Evolutionary conservation across 768 basidiomycete genomes (phyloP).

Genomic region (Leucocoprinus leucothites): DNA sequence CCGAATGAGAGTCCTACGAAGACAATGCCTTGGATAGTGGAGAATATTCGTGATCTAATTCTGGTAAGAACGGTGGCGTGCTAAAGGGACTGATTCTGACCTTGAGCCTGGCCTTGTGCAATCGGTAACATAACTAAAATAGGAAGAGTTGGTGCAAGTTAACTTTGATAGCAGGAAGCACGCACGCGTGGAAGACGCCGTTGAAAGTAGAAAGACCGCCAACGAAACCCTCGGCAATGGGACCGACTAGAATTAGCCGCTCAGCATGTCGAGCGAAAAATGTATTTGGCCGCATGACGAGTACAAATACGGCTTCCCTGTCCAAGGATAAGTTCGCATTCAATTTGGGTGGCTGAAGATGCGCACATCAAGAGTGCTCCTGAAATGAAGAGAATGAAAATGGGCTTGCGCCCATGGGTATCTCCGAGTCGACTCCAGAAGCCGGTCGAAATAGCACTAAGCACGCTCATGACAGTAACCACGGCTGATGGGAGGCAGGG

Average conservation of each 20-base stretch:
- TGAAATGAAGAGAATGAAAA: slow-evolving; percentile 62
- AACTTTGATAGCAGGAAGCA: slow-evolving; percentile 36
- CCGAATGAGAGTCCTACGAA: slow-evolving; percentile 78
- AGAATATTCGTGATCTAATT: slow-evolving; percentile 48
- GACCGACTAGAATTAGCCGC: slow-evolving; percentile 71
- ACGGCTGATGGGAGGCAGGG: slow-evolving; percentile 38
- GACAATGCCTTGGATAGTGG: slow-evolving; percentile 69
- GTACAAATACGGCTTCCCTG: slow-evolving; percentile 77
- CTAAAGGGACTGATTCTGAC: slow-evolving; percentile 19
- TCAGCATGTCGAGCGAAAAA: slow-evolving; percentile 55
- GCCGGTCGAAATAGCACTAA: slow-evolving; percentile 81
- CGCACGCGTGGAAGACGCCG: slow-evolving; percentile 66
- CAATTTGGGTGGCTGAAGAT: slow-evolving; percentile 3
- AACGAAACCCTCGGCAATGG: slow-evolving; percentile 74
- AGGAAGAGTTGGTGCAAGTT: slow-evolving; percentile 11
- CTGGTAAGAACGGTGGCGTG: not conserved
- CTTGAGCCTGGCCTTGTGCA: slow-evolving; percentile 50
- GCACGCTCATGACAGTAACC: slow-evolving; percentile 70
- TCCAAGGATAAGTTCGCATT: slow-evolving; percentile 8
- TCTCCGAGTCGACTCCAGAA: slow-evolving; percentile 87
- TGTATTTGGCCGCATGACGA: slow-evolving; percentile 64
- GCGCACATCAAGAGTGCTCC: slow-evolving; percentile 75
- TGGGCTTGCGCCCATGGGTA: slow-evolving; percentile 67
- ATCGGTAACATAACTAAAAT: slow-evolving; percentile 50
- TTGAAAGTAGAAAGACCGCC: slow-evolving; percentile 69